A percentile compares a stretch with the other conserved stretches of the same genome.
Conservation (phyloP, 2,329 filamentous ascomycete genomes). For the Nemania sp. region DNA sequence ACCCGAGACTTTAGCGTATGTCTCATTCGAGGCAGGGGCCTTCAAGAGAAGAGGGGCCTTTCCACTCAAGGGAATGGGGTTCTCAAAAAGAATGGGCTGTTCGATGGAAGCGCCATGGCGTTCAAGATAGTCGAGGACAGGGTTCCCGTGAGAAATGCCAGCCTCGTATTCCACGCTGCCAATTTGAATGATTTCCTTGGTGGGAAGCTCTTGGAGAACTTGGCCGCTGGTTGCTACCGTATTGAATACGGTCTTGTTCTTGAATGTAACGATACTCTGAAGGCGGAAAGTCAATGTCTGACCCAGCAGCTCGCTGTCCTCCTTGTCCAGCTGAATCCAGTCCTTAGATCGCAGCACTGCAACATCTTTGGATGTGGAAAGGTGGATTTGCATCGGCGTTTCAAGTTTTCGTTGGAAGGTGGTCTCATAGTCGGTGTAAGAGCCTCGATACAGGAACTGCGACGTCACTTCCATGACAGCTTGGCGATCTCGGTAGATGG, state of each 20-base stretch:
- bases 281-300: slow-evolving; percentile 97
- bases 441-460: slow-evolving; percentile 94
- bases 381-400: slow-evolving; percentile 89
- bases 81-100: slow-evolving; percentile 96
- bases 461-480: slow-evolving; percentile 98
- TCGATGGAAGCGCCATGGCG: slow-evolving; percentile 90
- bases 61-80: slow-evolving; percentile 91
- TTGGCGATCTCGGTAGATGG: slow-evolving; percentile 80
- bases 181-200: slow-evolving; percentile 96
- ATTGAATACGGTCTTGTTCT: slow-evolving; percentile 91
- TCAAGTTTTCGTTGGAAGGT: slow-evolving; percentile 98
- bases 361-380: slow-evolving; percentile 86
- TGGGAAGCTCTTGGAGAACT: slow-evolving; percentile 90
- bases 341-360: slow-evolving; percentile 95
- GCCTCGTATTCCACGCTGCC: slow-evolving; percentile 97
- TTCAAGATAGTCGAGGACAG: slow-evolving; percentile 93
- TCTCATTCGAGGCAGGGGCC: slow-evolving; percentile 95
- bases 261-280: slow-evolving; percentile 87
- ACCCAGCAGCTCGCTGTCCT: slow-evolving; percentile 83
- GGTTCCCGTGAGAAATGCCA: slow-evolving; percentile 89
- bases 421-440: slow-evolving; percentile 92
- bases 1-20: slow-evolving; percentile 94
- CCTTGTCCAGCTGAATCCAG: slow-evolving; percentile 85
- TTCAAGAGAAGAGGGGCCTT: slow-evolving; percentile 86
- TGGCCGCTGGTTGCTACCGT: slow-evolving; percentile 90